Evolutionary conservation across 768 basidiomycete species (phyloP), one percentile per base, ranked within the genome.

Genomic region (Tricholoma sp.): DNA sequence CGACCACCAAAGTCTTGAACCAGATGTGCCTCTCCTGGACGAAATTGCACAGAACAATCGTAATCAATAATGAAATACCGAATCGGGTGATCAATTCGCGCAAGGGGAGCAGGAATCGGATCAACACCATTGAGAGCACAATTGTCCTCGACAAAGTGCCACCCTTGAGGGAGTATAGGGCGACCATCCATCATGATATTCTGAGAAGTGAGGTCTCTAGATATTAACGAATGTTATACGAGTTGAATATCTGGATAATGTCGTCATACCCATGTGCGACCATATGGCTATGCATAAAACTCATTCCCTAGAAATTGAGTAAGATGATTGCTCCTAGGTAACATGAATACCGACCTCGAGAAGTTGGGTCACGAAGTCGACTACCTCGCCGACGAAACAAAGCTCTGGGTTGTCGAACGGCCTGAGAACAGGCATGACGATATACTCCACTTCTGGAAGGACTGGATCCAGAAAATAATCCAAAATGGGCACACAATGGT

Each of bases 1-100:
- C 54, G 47, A 8, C 59, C 59, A 7, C 56, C 59, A 21, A 61
- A 50, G 16, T 49, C 56, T 24, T 21, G 29, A 2, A 62, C 43
- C 29, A 59, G 49, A 29, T 34, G 61, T 16, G 55, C 24, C 46
- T 57, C 47, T 11, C 69, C 50, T 61, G 67, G 59, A 59, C 61
- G 24, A 54, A 61, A 21, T 64, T 62, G 55, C 56, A 58, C 39
- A 57, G 72, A 50, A 21, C 60, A 61, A 11, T 71, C 74, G 54
- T 71, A 76, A 27, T 74, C 74, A 41, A 76, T 66, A 43, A 74
- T 74, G 49, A 70, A 71, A 60, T 77, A 77, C 6, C 70, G 68
- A 6, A 77, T 73, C 4, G 74, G 67, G 43, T 69, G 60, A 31
- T 70, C 67, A n/a, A 69, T 69, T 24, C 74, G 66, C 2, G 69